Evolutionary conservation across 306 rosid genomes (phyloP), one percentile per base, ranked within the genome.

Genomic region (Prunus persica): DNA sequence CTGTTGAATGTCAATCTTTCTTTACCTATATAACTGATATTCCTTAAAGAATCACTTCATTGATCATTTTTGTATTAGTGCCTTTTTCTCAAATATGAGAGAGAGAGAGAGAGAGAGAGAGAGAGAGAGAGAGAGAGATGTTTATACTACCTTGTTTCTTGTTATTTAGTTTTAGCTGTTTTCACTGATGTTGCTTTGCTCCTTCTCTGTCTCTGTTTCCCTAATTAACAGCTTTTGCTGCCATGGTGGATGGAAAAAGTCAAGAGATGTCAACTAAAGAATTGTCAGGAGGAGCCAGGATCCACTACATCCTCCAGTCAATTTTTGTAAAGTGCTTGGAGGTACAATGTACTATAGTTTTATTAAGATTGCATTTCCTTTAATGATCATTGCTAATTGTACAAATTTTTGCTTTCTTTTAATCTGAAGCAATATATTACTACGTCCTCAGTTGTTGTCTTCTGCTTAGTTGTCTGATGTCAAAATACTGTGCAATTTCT

Each of bases 241-340:
- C 82, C 16, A 72, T 79, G 82, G 77, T 85, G 82, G 88, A 82
- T 58, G 89, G 86, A 34, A 80, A 80, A 12, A 79, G 65, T 77
- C 78, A 74, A 16, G 82, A 74, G 55, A 79, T 76, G 81, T 76
- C 80, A 57, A 85, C 78, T 14, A 74, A 57, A 14, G 86, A 82
- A 66, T 76, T 85, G 75, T 77, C 80, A 24, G 86, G 86, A 62
- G 89, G 86, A 69, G 82, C 89, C 45, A 76, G 86, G 79, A 79
- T 85, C 74, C 86, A 67, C 71, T 79, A 85, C 52, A 82, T 82
- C 73, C 83, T 85, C 67, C 89, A 85, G 27, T 79, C 89, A 68
- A 82, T 77, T 73, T 85, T 82, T 80, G 86, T 85, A 30, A 79
- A 85, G 82, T 77, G 82, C 77, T 82, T 82, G 79, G 84, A 85